Evolutionary conservation across 2,329 filamentous ascomycete species (phyloP).

Genomic region (Colletotrichum lini): DNA sequence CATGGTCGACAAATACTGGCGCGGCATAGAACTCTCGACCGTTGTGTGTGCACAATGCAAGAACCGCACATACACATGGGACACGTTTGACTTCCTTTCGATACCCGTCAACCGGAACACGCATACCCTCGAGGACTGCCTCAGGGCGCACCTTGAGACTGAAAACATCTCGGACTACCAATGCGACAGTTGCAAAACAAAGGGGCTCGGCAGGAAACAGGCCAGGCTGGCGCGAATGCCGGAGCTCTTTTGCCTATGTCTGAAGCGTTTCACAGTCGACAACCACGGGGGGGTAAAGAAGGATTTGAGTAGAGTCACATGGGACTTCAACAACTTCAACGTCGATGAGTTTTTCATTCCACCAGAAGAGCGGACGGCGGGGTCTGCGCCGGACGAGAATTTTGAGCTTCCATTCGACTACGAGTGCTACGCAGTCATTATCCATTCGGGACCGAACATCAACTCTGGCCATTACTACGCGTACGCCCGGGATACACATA

Average conservation of each 20-base stretch:
- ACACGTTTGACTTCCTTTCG: slow-evolving; percentile 68
- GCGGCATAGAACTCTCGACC: slow-evolving; percentile 80
- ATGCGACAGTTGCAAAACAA: slow-evolving; percentile 81
- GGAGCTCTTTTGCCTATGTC: slow-evolving; percentile 82
- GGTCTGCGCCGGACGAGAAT: slow-evolving; percentile 50
- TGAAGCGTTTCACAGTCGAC: slow-evolving; percentile 69
- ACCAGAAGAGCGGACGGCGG: slow-evolving; percentile 51
- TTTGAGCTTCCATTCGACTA: slow-evolving; percentile 77
- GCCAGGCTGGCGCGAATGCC: slow-evolving; percentile 84
- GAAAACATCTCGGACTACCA: slow-evolving; percentile 78
- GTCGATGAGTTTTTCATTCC: slow-evolving; percentile 61
- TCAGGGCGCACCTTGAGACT: slow-evolving; percentile 77
- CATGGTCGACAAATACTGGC: slow-evolving; percentile 85
- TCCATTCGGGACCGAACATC: slow-evolving; percentile 78
- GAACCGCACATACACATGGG: slow-evolving; percentile 62
- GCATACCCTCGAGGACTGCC: slow-evolving; percentile 70
- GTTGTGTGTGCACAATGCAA: slow-evolving; percentile 76
- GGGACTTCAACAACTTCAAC: slow-evolving; percentile 80
- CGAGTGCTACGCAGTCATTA: slow-evolving; percentile 87
- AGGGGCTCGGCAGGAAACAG: slow-evolving; percentile 77
- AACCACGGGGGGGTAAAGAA: slow-evolving; percentile 60
- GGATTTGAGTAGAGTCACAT: slow-evolving; percentile 81
- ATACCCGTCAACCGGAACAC: slow-evolving; percentile 55
- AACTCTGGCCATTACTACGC: slow-evolving; percentile 86
- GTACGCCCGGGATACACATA: slow-evolving; percentile 73